Percentiles rank a stretch among this genome's conserved stretches.
phyloP scores from a whole-genome alignment of 352 stramenopile genomes.

The Phytophthora nicotianae region DNA sequence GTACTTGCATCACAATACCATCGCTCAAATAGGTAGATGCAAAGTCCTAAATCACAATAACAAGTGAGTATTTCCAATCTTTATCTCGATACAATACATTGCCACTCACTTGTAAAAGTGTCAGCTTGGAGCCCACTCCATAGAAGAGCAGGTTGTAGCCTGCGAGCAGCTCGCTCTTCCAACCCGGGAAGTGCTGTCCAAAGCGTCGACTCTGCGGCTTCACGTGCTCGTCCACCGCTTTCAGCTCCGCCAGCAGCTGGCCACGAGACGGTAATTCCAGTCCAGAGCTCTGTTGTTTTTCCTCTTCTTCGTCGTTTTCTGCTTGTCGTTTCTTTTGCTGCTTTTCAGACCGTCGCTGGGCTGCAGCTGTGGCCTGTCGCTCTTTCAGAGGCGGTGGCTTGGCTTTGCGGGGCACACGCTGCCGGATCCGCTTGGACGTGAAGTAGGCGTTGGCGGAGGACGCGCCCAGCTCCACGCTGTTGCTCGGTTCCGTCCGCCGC shows the following conservation, averaged over 20 bases:
- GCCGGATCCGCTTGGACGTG: slow-evolving; percentile 35
- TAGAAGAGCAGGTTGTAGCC: slow-evolving; percentile 63
- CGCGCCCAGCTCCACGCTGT: slow-evolving; percentile 33
- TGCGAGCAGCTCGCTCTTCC: slow-evolving; percentile 51
- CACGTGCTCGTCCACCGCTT: slow-evolving; percentile 24
- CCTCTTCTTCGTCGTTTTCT: background rate
- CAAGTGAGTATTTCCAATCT: background rate
- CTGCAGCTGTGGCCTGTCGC: slow-evolving; percentile 12
- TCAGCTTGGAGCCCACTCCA: slow-evolving; percentile 60
- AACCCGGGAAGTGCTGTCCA: slow-evolving; percentile 35
- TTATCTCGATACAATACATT: background rate
- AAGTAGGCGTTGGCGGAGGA: slow-evolving; percentile 48
- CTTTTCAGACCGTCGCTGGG: slow-evolving; percentile 1
- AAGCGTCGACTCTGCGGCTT: slow-evolving; percentile 14
- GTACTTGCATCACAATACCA: slow-evolving; percentile 51
- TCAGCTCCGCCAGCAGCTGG: slow-evolving; percentile 31
- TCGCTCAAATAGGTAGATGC: slow-evolving; percentile 34
- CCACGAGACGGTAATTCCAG: slow-evolving; percentile 28
- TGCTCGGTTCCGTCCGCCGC: slow-evolving; percentile 12
- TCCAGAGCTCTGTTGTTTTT: slow-evolving; percentile 11
- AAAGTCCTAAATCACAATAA: slow-evolving; percentile 42
- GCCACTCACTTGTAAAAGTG: slow-evolving; percentile 47
- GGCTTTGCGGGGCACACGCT: slow-evolving; percentile 24
- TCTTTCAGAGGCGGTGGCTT: slow-evolving; percentile 30
- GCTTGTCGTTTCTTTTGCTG: slow-evolving; percentile 5